phyloP scores from a whole-genome alignment of 2,329 filamentous ascomycete genomes.

The Alternaria gansuensis region DNA sequence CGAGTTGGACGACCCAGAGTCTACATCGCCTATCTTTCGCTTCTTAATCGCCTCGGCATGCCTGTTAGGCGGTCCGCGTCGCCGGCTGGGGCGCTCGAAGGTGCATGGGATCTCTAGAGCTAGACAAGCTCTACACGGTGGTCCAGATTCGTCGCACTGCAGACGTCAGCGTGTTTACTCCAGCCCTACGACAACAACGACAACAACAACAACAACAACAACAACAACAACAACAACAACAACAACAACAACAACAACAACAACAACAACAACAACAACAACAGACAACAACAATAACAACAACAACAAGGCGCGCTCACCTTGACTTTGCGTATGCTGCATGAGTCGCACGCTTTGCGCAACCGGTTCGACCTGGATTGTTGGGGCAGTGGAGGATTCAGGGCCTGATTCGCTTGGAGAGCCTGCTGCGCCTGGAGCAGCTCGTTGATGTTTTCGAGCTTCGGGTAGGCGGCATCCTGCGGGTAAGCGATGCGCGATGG shows the following conservation, averaged over 20 bases:
- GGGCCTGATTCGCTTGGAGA: conserved; percentile 48
- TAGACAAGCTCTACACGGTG: conserved; percentile 71
- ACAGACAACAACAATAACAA: no score
- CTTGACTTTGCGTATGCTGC: conserved; percentile 56
- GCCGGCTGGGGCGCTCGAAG: conserved; percentile 69
- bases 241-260: no score
- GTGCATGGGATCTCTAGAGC: conserved; percentile 73
- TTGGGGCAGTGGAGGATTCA: conserved; percentile 31
- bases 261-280: no score
- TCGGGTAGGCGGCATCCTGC: conserved; percentile 41
- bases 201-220: neutral
- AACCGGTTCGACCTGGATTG: conserved; percentile 50
- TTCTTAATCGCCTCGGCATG: conserved; percentile 74
- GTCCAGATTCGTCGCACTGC: conserved; percentile 72
- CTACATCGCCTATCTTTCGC: conserved; percentile 61
- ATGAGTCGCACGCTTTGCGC: conserved; percentile 55
- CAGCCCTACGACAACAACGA: no score
- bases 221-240: neutral
- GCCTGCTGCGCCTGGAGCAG: conserved; percentile 50
- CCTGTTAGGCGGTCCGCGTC: conserved; percentile 71
- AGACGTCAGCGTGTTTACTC: conserved; percentile 21
- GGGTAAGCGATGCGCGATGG: conserved; percentile 36
- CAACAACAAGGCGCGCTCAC: conserved; percentile 25
- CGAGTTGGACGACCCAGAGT: conserved; percentile 55
- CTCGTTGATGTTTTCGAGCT: conserved; percentile 51